phyloP scores from a whole-genome alignment of 1,284 basidiomycete genomes.

The Apiotrichum brassicae region DNA sequence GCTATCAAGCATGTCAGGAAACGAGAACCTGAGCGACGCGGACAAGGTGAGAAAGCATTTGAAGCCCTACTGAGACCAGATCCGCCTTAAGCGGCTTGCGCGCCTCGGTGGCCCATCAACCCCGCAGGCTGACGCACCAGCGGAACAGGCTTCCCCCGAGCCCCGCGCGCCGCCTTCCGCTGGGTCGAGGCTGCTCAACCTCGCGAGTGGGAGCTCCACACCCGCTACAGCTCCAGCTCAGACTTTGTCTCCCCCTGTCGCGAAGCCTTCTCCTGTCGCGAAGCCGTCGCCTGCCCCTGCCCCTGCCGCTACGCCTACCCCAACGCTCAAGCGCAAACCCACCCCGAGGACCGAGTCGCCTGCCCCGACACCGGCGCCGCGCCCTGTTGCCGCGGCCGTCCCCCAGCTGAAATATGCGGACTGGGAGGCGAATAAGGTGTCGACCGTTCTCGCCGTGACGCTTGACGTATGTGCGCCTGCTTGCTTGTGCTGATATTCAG shows the following conservation, averaged over 20 bases:
- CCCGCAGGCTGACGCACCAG: not conserved
- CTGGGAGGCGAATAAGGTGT: conserved; percentile 71
- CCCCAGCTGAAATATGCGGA: conserved; percentile 50
- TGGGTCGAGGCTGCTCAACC: conserved; percentile 3
- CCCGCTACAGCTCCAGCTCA: too few species aligned
- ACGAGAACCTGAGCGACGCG: conserved; percentile 34
- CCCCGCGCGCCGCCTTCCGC: conserved; percentile 5
- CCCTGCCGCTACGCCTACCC: not conserved
- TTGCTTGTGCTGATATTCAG: conserved; percentile 46
- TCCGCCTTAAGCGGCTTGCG: conserved; percentile 77
- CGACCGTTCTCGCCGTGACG: conserved; percentile 67
- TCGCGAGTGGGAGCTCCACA: too few species aligned
- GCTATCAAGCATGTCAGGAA: conserved; percentile 24
- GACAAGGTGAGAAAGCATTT: conserved; percentile 35
- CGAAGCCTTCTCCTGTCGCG: not conserved
- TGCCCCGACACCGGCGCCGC: too few species aligned
- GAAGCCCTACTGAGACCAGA: conserved; percentile 51
- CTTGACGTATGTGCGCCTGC: conserved; percentile 57
- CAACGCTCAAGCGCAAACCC: conserved; percentile 1
- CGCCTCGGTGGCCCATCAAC: conserved; percentile 55
- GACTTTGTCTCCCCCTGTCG: not conserved
- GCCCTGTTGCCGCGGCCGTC: not conserved
- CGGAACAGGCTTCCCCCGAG: conserved; percentile 10
- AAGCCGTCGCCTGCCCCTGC: not conserved
- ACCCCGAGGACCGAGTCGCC: not conserved